A percentile compares a stretch with the other conserved stretches of the same genome.
These are phyloP conservation scores for Hura crepitans DNA, from an alignment of 441 rosid genomes.

Conservation along the genomic window DNA sequence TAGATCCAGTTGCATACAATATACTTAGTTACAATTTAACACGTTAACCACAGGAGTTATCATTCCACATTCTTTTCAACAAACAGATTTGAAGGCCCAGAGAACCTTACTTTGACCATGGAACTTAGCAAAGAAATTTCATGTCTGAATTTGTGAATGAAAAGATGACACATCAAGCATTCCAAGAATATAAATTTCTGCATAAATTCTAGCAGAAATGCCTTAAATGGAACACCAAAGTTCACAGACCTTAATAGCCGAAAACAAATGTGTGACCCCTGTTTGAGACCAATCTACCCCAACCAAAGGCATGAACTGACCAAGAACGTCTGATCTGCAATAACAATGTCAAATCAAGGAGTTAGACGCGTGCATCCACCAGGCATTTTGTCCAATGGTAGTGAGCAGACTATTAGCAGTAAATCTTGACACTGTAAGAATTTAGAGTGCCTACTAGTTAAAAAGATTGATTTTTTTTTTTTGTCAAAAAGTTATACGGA, in stretches of 20 bases:
- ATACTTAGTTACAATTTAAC: not conserved
- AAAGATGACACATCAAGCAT: not conserved
- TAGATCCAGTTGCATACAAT: not conserved
- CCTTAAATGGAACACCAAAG: conserved; percentile 16
- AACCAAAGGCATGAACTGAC: conserved; percentile 98
- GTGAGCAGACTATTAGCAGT: not conserved
- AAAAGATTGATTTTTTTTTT: no score
- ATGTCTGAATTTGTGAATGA: not conserved
- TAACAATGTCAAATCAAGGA: conserved; percentile 19
- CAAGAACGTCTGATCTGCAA: conserved; percentile 90
- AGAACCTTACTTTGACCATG: conserved; percentile 2
- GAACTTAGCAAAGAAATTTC: conserved; percentile 1
- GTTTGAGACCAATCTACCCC: conserved; percentile 97
- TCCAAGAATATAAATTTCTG: not conserved
- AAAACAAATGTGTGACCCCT: conserved; percentile 88
- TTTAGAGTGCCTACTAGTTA: not conserved
- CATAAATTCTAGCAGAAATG: conserved; percentile 6
- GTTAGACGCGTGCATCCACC: conserved; percentile 6
- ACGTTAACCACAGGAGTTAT: not conserved
- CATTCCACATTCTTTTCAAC: conserved; percentile 1
- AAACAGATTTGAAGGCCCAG: conserved; percentile 14
- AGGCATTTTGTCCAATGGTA: not conserved
- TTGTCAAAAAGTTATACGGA: no score
- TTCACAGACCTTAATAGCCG: conserved; percentile 75
- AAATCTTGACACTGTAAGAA: not conserved